Percentiles rank a stretch among this genome's conserved stretches.
These are phyloP conservation scores for Rhodofomes roseus DNA, from an alignment of 1,284 basidiomycete species.

Conservation along the genomic window DNA sequence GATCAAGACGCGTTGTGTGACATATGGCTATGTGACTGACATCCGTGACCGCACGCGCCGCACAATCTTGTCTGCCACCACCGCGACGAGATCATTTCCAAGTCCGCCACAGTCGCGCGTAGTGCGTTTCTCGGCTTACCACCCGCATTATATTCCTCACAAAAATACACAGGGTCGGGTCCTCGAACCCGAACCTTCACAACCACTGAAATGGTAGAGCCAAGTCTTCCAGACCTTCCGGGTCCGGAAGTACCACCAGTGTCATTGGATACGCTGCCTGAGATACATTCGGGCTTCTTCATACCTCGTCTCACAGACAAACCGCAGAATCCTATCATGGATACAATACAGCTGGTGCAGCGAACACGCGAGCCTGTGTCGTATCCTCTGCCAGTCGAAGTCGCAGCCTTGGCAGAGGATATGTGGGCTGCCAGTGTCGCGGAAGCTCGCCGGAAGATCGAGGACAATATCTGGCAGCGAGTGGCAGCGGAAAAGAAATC, in stretches of 20 bases:
- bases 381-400: conserved; percentile 5
- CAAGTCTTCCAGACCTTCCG: not conserved
- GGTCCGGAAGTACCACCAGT: not conserved
- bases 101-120: not conserved
- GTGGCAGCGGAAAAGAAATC: conserved; percentile 1
- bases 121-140: not conserved
- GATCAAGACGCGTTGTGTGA: conserved; percentile 5
- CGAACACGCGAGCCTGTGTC: not conserved
- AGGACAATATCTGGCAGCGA: conserved; percentile 10
- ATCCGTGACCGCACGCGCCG: conserved; percentile 7
- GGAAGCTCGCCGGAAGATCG: not conserved
- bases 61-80: not conserved
- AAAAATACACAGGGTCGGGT: too few relatives aligned
- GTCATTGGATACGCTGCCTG: conserved; percentile 17
- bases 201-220: not conserved
- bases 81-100: not conserved
- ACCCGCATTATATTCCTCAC: too few relatives aligned
- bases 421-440: not conserved
- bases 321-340: conserved; percentile 76
- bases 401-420: conserved; percentile 11
- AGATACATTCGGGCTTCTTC: conserved; percentile 43
- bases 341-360: conserved; percentile 37
- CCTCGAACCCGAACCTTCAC: too few relatives aligned
- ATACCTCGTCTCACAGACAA: conserved; percentile 57
- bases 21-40: not conserved